Percentiles rank a stretch among this genome's conserved stretches.
Conservation (phyloP, 2,329 filamentous ascomycete genomes). For the Sporothrix schenckii region DNA sequence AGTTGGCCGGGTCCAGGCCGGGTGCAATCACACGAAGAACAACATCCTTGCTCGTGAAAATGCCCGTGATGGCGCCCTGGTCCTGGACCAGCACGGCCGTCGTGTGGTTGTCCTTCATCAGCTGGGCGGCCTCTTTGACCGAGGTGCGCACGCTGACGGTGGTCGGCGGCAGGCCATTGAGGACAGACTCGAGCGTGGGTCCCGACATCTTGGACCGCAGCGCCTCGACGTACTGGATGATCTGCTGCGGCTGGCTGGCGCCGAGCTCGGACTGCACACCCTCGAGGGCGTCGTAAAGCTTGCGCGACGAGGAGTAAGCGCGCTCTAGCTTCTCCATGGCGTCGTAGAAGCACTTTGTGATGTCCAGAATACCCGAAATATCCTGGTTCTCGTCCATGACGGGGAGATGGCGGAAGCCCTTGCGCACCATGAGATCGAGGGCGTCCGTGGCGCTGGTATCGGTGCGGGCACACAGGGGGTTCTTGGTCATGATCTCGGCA, state of each 20-base stretch:
- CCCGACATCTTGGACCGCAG: conserved; percentile 96
- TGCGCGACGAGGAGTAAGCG: conserved; percentile 95
- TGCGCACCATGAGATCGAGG: conserved; percentile 95
- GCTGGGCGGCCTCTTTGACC: conserved; percentile 88
- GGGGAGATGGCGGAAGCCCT: conserved; percentile 94
- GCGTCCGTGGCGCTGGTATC: conserved; percentile 98
- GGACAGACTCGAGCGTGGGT: conserved; percentile 89
- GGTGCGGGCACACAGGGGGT: conserved; percentile 93
- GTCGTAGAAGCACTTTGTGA: conserved; percentile 99
- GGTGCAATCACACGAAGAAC: conserved; percentile 97
- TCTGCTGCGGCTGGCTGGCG: conserved; percentile 93
- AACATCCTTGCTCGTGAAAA: conserved; percentile 99
- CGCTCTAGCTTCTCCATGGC: conserved; percentile 99
- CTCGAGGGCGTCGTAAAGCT: conserved; percentile 95
- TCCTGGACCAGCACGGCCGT: conserved; percentile 96
- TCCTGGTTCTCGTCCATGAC: conserved; percentile 99
- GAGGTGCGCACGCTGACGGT: conserved; percentile 95
- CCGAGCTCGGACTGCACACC: conserved; percentile 97
- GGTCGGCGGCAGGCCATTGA: conserved; percentile 87
- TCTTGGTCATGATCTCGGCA: conserved; percentile 99
- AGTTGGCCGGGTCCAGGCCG: conserved; percentile 88
- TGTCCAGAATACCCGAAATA: conserved; percentile 96
- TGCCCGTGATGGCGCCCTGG: conserved; percentile 95
- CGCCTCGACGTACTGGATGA: conserved; percentile 98
- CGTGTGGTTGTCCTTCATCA: conserved; percentile 99